Conservation (phyloP, 345 rosid species). For the Combretum micranthum region DNA sequence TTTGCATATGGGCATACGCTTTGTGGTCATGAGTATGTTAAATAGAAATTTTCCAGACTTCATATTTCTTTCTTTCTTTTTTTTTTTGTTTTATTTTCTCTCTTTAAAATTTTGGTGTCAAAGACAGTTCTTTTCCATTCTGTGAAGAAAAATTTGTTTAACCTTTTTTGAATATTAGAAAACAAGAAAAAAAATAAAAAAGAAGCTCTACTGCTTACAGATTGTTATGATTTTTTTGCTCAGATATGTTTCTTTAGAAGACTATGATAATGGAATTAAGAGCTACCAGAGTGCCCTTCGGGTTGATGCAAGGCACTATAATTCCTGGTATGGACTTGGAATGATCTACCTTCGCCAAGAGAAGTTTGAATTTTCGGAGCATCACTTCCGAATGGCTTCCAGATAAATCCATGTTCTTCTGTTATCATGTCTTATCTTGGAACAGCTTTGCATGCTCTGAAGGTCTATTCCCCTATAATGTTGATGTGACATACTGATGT, state of each 20-base stretch:
- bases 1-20: slow-evolving; percentile 94
- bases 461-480: slow-evolving; percentile 31
- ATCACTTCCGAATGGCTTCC: slow-evolving; percentile 87
- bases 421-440: slow-evolving; percentile 97
- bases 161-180: neutral
- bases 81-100: neutral
- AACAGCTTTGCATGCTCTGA: slow-evolving; percentile 74
- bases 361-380: slow-evolving; percentile 90
- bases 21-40: slow-evolving; percentile 93
- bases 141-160: neutral
- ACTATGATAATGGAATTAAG: slow-evolving; percentile 90
- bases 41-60: neutral
- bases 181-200: too few relatives aligned
- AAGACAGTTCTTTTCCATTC: neutral
- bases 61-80: neutral
- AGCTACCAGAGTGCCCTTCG: slow-evolving; percentile 88
- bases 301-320: slow-evolving; percentile 90
- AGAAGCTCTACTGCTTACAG: too few relatives aligned
- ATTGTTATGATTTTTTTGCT: slow-evolving; percentile 1
- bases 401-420: slow-evolving; percentile 80
- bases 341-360: slow-evolving; percentile 94
- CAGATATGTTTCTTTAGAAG: slow-evolving; percentile 88
- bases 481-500: neutral
- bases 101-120: neutral
- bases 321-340: slow-evolving; percentile 97